Evolutionary conservation across 2,329 filamentous ascomycete species (phyloP).

Genomic region (Aspergillus thermomutatus): DNA sequence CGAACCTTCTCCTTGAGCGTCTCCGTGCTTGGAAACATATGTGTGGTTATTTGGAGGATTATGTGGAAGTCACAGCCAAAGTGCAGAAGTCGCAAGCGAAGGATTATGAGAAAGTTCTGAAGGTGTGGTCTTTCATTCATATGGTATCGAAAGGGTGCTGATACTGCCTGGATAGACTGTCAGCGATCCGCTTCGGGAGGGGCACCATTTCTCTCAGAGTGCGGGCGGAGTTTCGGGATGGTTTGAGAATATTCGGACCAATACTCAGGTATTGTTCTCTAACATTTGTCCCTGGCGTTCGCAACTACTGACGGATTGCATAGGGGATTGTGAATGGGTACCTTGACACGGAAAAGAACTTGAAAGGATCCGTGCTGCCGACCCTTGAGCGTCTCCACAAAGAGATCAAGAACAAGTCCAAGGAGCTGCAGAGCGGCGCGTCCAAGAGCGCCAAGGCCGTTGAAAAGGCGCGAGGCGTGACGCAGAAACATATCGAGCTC

Average conservation of each 20-base stretch:
- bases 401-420: conserved; percentile 94
- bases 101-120: conserved; percentile 92
- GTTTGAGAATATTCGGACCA: conserved; percentile 90
- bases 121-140: conserved; percentile 50
- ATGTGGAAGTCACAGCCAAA: conserved; percentile 81
- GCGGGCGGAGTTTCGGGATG: conserved; percentile 83
- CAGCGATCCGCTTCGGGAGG: conserved; percentile 78
- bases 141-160: background rate
- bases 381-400: conserved; percentile 87
- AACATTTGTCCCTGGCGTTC: background rate
- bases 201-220: conserved; percentile 87
- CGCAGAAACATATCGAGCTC: conserved; percentile 94
- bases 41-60: conserved; percentile 86
- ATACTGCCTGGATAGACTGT: conserved; percentile 59
- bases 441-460: conserved; percentile 85
- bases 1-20: conserved; percentile 79
- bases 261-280: conserved; percentile 64
- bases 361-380: conserved; percentile 82
- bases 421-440: conserved; percentile 79
- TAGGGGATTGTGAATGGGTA: conserved; percentile 84
- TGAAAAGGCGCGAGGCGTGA: conserved; percentile 78
- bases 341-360: conserved; percentile 82
- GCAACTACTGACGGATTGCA: background rate
- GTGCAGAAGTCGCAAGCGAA: conserved; percentile 80
- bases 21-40: conserved; percentile 96